Base-by-base conservation (phyloP, 2,329 filamentous ascomycete species). In the Rugonectria rugulosa region DNA sequence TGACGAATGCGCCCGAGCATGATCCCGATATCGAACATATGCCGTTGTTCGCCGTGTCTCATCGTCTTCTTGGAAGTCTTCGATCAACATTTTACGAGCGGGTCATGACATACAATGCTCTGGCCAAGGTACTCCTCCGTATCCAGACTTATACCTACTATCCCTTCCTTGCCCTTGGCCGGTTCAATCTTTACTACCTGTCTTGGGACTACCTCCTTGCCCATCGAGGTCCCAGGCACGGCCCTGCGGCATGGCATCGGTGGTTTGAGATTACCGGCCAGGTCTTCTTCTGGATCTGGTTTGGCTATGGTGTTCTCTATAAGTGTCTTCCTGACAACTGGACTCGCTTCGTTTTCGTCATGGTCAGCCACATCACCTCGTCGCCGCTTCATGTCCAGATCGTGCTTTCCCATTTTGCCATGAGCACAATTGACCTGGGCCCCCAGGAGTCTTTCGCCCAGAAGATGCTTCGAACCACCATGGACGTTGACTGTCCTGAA, bases 1-100 rank as follows among this genome's bases (percentile, higher is more conserved):
- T 98, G 47, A 98, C 95, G 15, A 98, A 98, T 73, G 89, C 89
- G 37, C 91, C 93, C 12, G 95, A 97, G 73, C 94, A 98, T 71
- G 94, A 98, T 71, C 94, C 95, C 0, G 94, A 98, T 71, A 98
- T 97, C 65, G 87, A 94, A 71, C 89, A 97, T 72, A 85, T 96
- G 74, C 93, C 93, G 3, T 88, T 97, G 71, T 92, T 97, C 71
- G 91, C 92, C 56, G 85, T 95, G 24, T 92, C 90, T 2, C 92
- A 96, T 66, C 86, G 91, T 20, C 89, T 95, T 67, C 83, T 96
- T 48, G 80, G 81, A 32, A 88, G 79, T 54, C 78, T 97, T 42
- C 82, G 84, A 27, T 95, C 90, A 15, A 90, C 90, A 4, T 97
- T 92, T 75, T 96, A 97, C 73, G 88, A 93, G 49, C 87, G 85